Base-by-base conservation (phyloP, 2,329 filamentous ascomycete genomes). In the Paracamarosporium sp. region DNA sequence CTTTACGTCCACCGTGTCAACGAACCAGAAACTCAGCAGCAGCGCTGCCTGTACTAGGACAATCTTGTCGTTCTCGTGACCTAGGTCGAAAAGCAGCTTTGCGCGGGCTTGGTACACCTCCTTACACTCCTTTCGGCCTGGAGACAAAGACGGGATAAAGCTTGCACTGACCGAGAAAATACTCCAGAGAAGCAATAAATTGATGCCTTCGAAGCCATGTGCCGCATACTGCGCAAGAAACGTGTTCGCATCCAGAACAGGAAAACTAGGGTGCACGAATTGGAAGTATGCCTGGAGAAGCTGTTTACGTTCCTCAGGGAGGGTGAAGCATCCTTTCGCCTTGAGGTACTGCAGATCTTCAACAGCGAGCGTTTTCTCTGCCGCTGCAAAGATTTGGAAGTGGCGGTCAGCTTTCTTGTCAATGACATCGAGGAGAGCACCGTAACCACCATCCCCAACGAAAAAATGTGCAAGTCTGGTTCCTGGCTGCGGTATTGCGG, bases 1-100 rank as follows among this genome's bases (percentile, higher is more conserved):
- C 8, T 70, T 73, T 12, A 78, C 72, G 47, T 81, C 77, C 46
- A 81, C 76, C 0, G 74, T 67, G 35, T 79, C 74, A 0, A 75
- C 74, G 47, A 79, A 79, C 73, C 76, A 82, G 53, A 79, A 80
- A 7, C 75, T 74, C 50, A 82, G 67, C 0, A 82, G 58, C 1
- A 82, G 69, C 7, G 78, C 72, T 0, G 79, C 73, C 61, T 81
- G 80, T 15, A 82, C 74, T 2, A 81, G 68, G 17, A 61, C 66
- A 9, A 78, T 69, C 48, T 81, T 79, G 33, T 79, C 74, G 2
- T 66, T 70, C 43, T 80, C 76, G 2, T 74, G 72, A 25, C 75
- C 72, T 8, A 75, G 65, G 50, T 78, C 64, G n/a, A 71, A 73
- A 0, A 70, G 50, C 5, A 75, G 72, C 61, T 77, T 78, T 5